These are phyloP conservation scores for Gossypium lobatum DNA, from an alignment of 441 rosid genomes.

Conservation along the genomic window DNA sequence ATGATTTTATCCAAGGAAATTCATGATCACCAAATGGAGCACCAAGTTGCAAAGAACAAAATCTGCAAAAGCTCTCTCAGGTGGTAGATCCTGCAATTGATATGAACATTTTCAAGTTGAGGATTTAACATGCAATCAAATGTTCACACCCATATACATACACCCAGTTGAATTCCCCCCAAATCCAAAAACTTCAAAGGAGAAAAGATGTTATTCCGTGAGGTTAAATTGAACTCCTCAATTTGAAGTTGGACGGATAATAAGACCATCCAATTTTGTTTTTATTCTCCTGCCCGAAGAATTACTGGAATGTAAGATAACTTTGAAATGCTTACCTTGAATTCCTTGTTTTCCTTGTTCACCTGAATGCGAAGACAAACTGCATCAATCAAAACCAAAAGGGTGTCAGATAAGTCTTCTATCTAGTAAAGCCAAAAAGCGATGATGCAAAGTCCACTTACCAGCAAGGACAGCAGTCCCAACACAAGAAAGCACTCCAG, in stretches of 20 bases:
- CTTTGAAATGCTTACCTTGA: constrained; percentile 49
- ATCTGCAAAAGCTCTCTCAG: constrained; percentile 36
- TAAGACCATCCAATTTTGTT: background rate
- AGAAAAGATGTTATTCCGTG: background rate
- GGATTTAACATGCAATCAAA: background rate
- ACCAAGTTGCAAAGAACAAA: constrained; percentile 35
- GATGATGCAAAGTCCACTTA: constrained; percentile 25
- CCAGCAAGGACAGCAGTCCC: constrained; percentile 98
- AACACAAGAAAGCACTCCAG: constrained; percentile 84
- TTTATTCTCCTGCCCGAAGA: background rate
- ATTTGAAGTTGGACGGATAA: background rate
- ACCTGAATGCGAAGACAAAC: constrained; percentile 97
- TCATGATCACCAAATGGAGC: constrained; percentile 38
- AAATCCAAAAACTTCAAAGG: background rate
- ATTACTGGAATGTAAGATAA: background rate
- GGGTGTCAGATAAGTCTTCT: constrained; percentile 8
- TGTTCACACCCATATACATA: background rate
- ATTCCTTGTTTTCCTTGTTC: constrained; percentile 96
- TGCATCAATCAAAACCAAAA: constrained; percentile 21
- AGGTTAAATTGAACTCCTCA: background rate
- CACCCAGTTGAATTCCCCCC: background rate
- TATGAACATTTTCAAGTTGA: background rate
- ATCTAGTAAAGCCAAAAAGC: background rate
- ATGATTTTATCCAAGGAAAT: constrained; percentile 26
- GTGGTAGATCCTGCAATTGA: constrained; percentile 32